Base-by-base conservation (phyloP, 2,329 filamentous ascomycete species). In the Aspergillus hortae region DNA sequence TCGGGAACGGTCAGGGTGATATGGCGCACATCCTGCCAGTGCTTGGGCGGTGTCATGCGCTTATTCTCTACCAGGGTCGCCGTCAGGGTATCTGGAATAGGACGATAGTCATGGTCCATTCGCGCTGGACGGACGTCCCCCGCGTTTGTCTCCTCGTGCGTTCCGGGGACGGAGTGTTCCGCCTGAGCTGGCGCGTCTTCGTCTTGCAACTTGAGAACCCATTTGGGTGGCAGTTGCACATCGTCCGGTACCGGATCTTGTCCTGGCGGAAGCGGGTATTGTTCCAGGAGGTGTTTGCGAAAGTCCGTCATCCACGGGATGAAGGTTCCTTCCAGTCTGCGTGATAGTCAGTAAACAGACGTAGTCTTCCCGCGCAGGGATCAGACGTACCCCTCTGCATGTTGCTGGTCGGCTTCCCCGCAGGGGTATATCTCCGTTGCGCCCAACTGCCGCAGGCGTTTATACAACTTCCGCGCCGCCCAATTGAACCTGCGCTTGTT, bases 11-110 rank as follows among this genome's bases (percentile, higher is more conserved):
- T 77, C 12, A 97, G 77, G 1, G 77, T 80, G n/a, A 96, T 72
- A 48, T 89, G 82, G 0, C 94, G 88, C 42, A 97, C 92, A 73
- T 99, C 94, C 74, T 99, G 94, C 86, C 90, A 96, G 72, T 99
- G 94, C 1, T 77, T 75, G 1, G 69, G 45, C 0, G 92, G 85
- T 0, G 94, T 99, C 5, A 95, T 70, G 14, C 92, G 83, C 15
- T 76, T 69, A 64, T 95, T 96, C n/a, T 72, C 67, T 0, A 76
- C 63, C 0, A 99, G 67, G 0, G 70, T 80, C 7, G 86, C 88
- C 0, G 68, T 70, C 56, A 83, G 74, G 2, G 80, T 76, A 40
- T 75, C 72, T 0, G 82, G 80, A 11, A 90, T 77, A 0, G 85
- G 80, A 2, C 90, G 75, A 4, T 79, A 63, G 56, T 77, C 75